phyloP scores from a whole-genome alignment of 1,284 basidiomycete species.

The Megacollybia platyphylla region DNA sequence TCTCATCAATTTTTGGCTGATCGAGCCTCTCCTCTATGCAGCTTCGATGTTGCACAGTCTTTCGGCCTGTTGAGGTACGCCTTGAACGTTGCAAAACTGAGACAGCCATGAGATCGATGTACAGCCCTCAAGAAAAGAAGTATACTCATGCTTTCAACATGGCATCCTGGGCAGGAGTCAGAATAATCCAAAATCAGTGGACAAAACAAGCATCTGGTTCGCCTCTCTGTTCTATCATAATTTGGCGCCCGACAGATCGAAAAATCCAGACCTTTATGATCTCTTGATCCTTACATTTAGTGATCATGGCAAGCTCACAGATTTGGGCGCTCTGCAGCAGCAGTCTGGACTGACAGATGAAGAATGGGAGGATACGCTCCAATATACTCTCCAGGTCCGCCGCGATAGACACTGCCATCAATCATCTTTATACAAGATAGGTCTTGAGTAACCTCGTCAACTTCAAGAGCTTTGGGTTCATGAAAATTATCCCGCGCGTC shows the following conservation, averaged over 20 bases:
- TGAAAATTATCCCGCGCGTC: slow-evolving; percentile 70
- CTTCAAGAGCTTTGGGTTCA: slow-evolving; percentile 72
- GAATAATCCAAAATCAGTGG: slow-evolving; percentile 77
- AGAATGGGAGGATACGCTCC: slow-evolving; percentile 59
- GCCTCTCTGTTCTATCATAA: background rate
- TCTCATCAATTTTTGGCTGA: slow-evolving; percentile 45
- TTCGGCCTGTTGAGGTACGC: slow-evolving; percentile 51
- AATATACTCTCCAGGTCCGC: slow-evolving; percentile 61
- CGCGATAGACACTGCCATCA: background rate
- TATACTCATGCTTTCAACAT: slow-evolving; percentile 60
- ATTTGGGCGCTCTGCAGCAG: slow-evolving; percentile 39
- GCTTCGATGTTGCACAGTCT: slow-evolving; percentile 49
- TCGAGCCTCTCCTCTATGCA: slow-evolving; percentile 52
- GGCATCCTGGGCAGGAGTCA: slow-evolving; percentile 69
- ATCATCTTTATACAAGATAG: slow-evolving; percentile 20
- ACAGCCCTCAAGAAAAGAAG: slow-evolving; percentile 58
- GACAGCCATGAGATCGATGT: background rate
- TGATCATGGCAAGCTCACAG: slow-evolving; percentile 39
- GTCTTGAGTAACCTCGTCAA: slow-evolving; percentile 69
- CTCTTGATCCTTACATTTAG: slow-evolving; percentile 60
- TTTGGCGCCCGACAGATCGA: slow-evolving; percentile 1
- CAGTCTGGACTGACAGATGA: slow-evolving; percentile 37
- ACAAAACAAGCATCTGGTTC: slow-evolving; percentile 35
- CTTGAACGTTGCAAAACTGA: slow-evolving; percentile 1
- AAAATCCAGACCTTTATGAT: slow-evolving; percentile 44